Base-by-base conservation (phyloP, 208 protist species). In the Wallacemonas sp. region DNA sequence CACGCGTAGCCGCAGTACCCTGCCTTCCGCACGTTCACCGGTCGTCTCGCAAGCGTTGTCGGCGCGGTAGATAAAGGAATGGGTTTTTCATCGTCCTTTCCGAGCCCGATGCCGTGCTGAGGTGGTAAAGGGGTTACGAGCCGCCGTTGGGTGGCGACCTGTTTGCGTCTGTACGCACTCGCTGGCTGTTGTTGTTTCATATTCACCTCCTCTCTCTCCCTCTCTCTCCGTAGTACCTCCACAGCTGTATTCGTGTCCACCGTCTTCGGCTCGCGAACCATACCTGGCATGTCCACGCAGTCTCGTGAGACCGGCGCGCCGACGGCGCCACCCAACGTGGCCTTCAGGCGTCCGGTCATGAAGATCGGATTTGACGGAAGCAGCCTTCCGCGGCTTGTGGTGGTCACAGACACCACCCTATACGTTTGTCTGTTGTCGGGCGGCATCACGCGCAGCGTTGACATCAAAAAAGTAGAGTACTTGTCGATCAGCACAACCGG, bases 331-430 rank as follows among this genome's bases (percentile, higher is more conserved):
- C 44, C 46, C 2, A 36, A 62, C n/a, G 63, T 72, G 15, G 17
- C 37, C n/a, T 66, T 67, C 46, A 69, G 72, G 21, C 44, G 55
- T 22, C 65, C 69, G 15, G 74, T 84, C 1, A 58, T 73, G 24
- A 87, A 87, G 52, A 76, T 87, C 10, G 77, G 78, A 9, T 34
- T 71, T n/a, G 75, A 84, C 42, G 78, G 73, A 45, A 79, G 61
- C 57, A 79, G 42, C 10, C 63, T 87, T 3, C 60, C 67, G 5
- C 71, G 81, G 6, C 58, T 69, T 27, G 53, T 87, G 0, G 66
- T 79, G 30, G 46, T 83, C 12, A 84, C 78, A 0, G 50, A 58
- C 44, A 67, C 55, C 3, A 33, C 63, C 41, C 32, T 88, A 10
- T 78, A 78, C 54, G 64, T 88, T n/a, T 76, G 73, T 22, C 72